These are phyloP conservation scores for Cladosporium sphaerospermum DNA, from an alignment of 2,329 filamentous ascomycete species.

Conservation along the genomic window DNA sequence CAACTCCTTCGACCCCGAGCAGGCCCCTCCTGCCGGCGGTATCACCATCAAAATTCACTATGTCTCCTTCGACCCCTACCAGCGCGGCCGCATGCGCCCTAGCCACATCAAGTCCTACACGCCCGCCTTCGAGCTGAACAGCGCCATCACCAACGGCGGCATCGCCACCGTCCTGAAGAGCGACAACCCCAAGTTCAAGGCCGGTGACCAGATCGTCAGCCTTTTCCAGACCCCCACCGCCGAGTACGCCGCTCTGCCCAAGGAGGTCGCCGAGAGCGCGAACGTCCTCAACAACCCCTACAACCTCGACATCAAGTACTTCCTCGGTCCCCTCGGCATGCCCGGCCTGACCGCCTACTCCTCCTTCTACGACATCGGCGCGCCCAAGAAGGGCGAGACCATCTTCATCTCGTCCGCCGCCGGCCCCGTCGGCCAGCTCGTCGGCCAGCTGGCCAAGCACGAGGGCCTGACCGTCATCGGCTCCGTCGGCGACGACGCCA, in stretches of 20 bases:
- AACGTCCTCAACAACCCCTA: slow-evolving; percentile 62
- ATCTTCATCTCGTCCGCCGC: slow-evolving; percentile 77
- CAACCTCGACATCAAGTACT: slow-evolving; percentile 59
- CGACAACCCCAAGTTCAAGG: slow-evolving; percentile 54
- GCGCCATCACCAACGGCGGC: slow-evolving; percentile 58
- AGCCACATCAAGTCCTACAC: slow-evolving; percentile 61
- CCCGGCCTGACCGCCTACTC: slow-evolving; percentile 70
- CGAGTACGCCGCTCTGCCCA: slow-evolving; percentile 59
- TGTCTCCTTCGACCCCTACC: slow-evolving; percentile 77
- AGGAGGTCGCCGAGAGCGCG: slow-evolving; percentile 39
- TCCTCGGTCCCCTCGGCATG: slow-evolving; percentile 70
- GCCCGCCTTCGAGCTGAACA: slow-evolving; percentile 54
- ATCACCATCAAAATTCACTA: slow-evolving; percentile 65
- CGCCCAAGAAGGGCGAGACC: slow-evolving; percentile 70
- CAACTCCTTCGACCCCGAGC: slow-evolving; percentile 61
- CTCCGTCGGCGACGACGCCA: slow-evolving; percentile 67
- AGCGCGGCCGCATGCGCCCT: slow-evolving; percentile 70
- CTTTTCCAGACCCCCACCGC: slow-evolving; percentile 22
- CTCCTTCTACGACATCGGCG: slow-evolving; percentile 67
- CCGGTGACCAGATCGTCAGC: slow-evolving; percentile 57
- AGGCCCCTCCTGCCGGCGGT: slow-evolving; percentile 56
- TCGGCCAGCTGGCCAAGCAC: slow-evolving; percentile 76
- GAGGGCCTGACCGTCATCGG: slow-evolving; percentile 75
- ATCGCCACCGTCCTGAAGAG: slow-evolving; percentile 68
- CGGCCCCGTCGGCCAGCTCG: slow-evolving; percentile 75